Conservation (phyloP, 371 early-diverging fungal genomes). For the Rhizopus arrhizus region DNA sequence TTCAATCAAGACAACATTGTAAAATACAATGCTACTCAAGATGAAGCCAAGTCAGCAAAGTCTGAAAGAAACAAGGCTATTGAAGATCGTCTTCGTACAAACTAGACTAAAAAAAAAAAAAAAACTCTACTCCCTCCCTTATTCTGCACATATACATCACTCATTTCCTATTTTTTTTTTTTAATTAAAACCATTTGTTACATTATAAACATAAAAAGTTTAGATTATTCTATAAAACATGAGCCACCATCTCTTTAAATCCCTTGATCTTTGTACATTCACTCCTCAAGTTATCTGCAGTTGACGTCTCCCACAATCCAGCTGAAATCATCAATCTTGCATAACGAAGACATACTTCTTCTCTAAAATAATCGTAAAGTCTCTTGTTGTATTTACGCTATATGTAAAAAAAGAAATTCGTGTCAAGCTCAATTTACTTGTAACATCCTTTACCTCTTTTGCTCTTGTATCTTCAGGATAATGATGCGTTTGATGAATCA, state of each 20-base stretch:
- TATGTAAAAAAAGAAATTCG: not conserved
- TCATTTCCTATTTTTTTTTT: too few species aligned
- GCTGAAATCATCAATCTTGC: slow-evolving; percentile 24
- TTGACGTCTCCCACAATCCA: slow-evolving; percentile 25
- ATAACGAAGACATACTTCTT: slow-evolving; percentile 58
- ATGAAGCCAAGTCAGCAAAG: slow-evolving; percentile 53
- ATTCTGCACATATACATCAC: not conserved
- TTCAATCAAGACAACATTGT: slow-evolving; percentile 77
- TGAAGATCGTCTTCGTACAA: slow-evolving; percentile 41
- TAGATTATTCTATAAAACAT: slow-evolving; percentile 10
- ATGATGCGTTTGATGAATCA: slow-evolving; percentile 70
- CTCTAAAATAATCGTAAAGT: slow-evolving; percentile 65
- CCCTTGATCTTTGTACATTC: slow-evolving; percentile 31
- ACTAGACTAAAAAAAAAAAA: slow-evolving; percentile 12
- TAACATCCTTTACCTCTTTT: slow-evolving; percentile 67
- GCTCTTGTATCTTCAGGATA: slow-evolving; percentile 64
- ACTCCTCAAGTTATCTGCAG: slow-evolving; percentile 20
- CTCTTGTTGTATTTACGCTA: slow-evolving; percentile 69
- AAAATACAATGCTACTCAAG: slow-evolving; percentile 70
- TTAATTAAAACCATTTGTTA: too few species aligned
- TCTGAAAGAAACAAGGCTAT: slow-evolving; percentile 32
- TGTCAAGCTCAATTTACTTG: not conserved
- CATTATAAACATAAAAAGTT: too few species aligned
- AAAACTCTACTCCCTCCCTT: not conserved
- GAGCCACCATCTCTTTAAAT: slow-evolving; percentile 33